phyloP scores from a whole-genome alignment of 305 asterid species.

The Coffea humblotiana region DNA sequence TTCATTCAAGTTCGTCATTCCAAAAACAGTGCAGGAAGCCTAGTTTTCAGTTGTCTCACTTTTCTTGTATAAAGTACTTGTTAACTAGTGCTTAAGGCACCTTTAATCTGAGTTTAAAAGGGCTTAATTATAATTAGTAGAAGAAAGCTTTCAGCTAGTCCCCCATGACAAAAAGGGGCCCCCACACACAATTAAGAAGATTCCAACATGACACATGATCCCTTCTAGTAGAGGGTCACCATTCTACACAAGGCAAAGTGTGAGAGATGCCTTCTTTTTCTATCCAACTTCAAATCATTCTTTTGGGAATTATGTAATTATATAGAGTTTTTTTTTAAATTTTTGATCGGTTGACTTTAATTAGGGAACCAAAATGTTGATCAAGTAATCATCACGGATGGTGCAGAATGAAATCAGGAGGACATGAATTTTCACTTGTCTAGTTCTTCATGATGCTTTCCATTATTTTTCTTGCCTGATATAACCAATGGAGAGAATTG shows the following conservation, averaged over 20 bases:
- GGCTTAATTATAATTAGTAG: slow-evolving; percentile 6
- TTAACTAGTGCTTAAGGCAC: slow-evolving; percentile 12
- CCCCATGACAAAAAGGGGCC: slow-evolving; percentile 9
- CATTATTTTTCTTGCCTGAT: slow-evolving; percentile 12
- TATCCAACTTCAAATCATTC: slow-evolving; percentile 12
- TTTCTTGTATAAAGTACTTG: neutral
- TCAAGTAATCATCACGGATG: slow-evolving; percentile 12
- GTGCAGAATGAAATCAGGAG: slow-evolving; percentile 10
- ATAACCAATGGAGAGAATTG: slow-evolving; percentile 11
- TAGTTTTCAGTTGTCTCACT: neutral
- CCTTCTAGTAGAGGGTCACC: slow-evolving; percentile 18
- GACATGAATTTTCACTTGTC: slow-evolving; percentile 2
- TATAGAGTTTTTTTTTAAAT: no score
- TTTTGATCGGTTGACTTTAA: slow-evolving; percentile 7
- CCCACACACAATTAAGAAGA: slow-evolving; percentile 23
- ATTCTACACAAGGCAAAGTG: slow-evolving; percentile 16
- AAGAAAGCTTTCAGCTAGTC: neutral
- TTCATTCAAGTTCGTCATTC: neutral
- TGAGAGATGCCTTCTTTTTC: neutral
- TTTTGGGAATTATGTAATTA: neutral
- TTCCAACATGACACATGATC: slow-evolving; percentile 19
- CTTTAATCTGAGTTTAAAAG: slow-evolving; percentile 13
- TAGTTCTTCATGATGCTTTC: slow-evolving; percentile 17
- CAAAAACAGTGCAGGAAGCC: slow-evolving; percentile 7
- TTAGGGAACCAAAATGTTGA: slow-evolving; percentile 10